Evolutionary conservation across 768 basidiomycete species (phyloP), one percentile per base, ranked within the genome.

Genomic region (Russula virescens): DNA sequence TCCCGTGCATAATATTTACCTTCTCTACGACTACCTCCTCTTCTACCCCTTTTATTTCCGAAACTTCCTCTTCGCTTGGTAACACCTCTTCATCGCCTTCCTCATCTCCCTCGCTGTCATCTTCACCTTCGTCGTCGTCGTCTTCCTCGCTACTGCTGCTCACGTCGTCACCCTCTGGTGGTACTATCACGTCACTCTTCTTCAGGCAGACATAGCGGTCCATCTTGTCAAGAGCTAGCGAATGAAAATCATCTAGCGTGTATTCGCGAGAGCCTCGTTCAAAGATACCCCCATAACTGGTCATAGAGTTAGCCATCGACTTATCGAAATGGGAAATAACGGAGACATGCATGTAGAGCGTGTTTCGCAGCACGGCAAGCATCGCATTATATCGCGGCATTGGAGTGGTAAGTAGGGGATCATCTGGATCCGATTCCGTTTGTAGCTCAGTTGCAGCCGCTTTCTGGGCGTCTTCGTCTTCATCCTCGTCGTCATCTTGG

Each of bases 201-300:
- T 88, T 90, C 68, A 94, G 76, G 67, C 91, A 93, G 2, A 78
- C 71, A 69, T 83, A 95, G 11, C 80, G 75, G 45, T 95, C 94
- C 74, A 95, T 76, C 72, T 95, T 95, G 69, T 94, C 92, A 21
- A 97, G 78, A 61, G 85, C 82, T 13, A 97, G 74, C 2, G 82
- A 78, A 73, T 93, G 78, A 69, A 95, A 97, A 69, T 96, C 94
- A 69, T 94, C 92, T 7, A 97, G 77, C 0, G 93, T 95, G 67
- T 89, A 94, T 73, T 97, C 94, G 25, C 84, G 81, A 14, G 88
- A 79, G 0, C 91, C 88, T 18, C 83, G 80, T 73, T 96, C 94
- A 67, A 84, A 88, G 19, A 95, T 95, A 0, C 94, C 93, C 11
- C 94, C 92, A 69, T 95, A 95, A 59, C 91, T 90, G 19, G n/a